Conservation (phyloP, 2,329 filamentous ascomycete species). For the Colletotrichum filicis region DNA sequence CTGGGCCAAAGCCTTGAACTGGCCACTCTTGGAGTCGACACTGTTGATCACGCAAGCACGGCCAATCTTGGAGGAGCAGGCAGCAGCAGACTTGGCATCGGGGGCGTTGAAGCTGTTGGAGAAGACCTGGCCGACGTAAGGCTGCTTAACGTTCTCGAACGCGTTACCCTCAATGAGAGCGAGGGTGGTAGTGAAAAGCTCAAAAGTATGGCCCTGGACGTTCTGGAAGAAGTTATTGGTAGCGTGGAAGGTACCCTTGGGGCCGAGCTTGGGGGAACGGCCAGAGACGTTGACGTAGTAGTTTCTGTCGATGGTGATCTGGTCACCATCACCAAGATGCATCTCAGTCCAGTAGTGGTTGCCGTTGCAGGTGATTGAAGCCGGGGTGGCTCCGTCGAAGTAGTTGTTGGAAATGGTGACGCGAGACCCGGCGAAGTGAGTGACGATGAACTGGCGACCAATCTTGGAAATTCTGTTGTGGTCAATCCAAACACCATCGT, state of each 20-base stretch:
- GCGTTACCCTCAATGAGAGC: conserved; percentile 42
- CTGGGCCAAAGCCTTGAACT: conserved; percentile 37
- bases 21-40: conserved; percentile 35
- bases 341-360: conserved; percentile 48
- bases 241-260: conserved; percentile 39
- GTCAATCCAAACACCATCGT: conserved; percentile 48
- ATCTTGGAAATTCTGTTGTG: conserved; percentile 53
- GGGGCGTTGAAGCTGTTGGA: conserved; percentile 40
- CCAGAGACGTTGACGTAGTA: conserved; percentile 43
- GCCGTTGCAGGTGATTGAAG: conserved; percentile 45
- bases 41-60: conserved; percentile 30
- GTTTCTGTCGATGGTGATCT: conserved; percentile 50
- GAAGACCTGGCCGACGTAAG: conserved; percentile 46
- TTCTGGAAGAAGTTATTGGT: conserved; percentile 43
- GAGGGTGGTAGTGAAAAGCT: conserved; percentile 54
- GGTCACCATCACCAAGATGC: conserved; percentile 43
- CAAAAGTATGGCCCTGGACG: conserved; percentile 57
- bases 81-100: conserved; percentile 34
- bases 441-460: conserved; percentile 52
- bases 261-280: conserved; percentile 45
- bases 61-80: conserved; percentile 17
- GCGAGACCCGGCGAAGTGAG: conserved; percentile 46
- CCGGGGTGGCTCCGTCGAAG: conserved; percentile 48
- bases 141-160: conserved; percentile 39
- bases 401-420: conserved; percentile 52